These are phyloP conservation scores for Microbotryomycetes sp. DNA, from an alignment of 1,284 basidiomycete genomes.

Conservation along the genomic window DNA sequence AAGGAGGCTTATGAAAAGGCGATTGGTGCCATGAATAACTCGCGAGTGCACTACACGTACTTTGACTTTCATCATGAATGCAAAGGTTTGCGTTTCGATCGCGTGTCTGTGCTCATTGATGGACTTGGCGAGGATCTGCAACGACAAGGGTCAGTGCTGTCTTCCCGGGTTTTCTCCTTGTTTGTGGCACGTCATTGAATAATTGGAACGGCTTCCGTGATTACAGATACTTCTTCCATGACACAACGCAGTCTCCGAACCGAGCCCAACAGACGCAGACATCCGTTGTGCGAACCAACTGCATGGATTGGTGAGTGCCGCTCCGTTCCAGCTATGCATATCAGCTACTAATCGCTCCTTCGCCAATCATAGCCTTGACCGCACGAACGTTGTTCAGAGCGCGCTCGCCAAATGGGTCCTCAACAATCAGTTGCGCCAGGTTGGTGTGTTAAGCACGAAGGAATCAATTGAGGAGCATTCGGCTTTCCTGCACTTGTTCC, in stretches of 20 bases:
- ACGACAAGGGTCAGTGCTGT: conserved; percentile 57
- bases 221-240: conserved; percentile 62
- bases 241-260: conserved; percentile 47
- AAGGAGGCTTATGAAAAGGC: conserved; percentile 91
- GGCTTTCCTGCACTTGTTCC: conserved; percentile 71
- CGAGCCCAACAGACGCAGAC: conserved; percentile 55
- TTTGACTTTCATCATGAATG: conserved; percentile 99
- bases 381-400: conserved; percentile 93
- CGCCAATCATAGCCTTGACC: conserved; percentile 68
- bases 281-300: conserved; percentile 73
- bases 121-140: conserved; percentile 66
- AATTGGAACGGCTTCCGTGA: no score
- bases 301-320: conserved; percentile 47
- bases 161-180: neutral
- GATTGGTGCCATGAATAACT: conserved; percentile 47
- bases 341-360: neutral
- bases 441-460: conserved; percentile 62
- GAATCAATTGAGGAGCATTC: conserved; percentile 72
- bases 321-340: neutral
- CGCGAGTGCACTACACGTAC: conserved; percentile 75
- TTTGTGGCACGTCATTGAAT: no score
- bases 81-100: conserved; percentile 90
- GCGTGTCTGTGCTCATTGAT: conserved; percentile 77
- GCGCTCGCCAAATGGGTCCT: conserved; percentile 78
- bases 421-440: conserved; percentile 65